Percentiles rank a stretch among this genome's conserved stretches.
phyloP scores from a whole-genome alignment of 768 basidiomycete genomes.

The Kwoniella mangroviensis region DNA sequence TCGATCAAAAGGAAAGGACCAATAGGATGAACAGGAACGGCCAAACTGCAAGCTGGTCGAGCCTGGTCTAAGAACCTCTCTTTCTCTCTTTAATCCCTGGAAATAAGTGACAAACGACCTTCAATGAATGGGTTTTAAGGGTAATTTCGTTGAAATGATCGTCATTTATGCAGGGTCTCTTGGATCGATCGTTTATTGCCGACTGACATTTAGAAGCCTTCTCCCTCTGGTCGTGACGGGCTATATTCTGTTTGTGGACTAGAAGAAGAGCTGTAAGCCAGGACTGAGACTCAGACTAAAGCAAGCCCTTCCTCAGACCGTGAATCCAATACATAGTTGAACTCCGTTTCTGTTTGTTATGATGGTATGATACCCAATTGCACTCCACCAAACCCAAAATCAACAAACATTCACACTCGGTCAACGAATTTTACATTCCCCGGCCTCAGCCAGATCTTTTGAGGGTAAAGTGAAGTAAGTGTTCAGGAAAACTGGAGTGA shows the following conservation, averaged over 20 bases:
- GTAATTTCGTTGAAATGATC: neutral
- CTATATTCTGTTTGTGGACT: neutral
- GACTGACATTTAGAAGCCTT: neutral
- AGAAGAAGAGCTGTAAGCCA: no score
- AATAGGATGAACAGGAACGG: no score
- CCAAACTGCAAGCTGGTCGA: slow-evolving; percentile 1
- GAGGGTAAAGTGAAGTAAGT: neutral
- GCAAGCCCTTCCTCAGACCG: no score
- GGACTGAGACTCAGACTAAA: no score
- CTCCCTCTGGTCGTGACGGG: no score
- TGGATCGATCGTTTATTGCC: neutral
- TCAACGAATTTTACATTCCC: neutral
- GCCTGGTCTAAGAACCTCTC: neutral
- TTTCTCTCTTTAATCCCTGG: no score
- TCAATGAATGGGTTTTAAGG: neutral
- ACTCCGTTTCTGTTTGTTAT: no score
- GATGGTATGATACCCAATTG: no score
- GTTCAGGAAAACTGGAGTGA: neutral
- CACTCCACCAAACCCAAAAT: neutral
- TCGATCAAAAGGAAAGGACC: no score
- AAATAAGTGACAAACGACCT: neutral
- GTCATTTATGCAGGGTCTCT: neutral
- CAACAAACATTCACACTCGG: neutral
- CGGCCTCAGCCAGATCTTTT: neutral
- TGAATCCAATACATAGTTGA: no score